Base-by-base conservation (phyloP, 208 protist genomes). In the Leishmania gerbilli region DNA sequence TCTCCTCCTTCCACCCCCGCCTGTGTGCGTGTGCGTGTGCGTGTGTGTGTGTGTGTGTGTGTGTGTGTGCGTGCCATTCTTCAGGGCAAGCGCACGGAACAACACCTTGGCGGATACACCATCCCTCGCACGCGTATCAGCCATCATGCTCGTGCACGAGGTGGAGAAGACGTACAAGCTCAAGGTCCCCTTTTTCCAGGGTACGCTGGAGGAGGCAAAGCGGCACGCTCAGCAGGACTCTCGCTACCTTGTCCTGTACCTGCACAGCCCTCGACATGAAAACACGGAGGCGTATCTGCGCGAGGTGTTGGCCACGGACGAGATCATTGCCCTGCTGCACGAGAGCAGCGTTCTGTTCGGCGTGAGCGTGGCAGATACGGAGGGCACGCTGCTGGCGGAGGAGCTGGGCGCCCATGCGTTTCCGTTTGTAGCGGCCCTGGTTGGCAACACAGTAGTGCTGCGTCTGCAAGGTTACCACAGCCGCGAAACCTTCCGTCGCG, bases 201-300 rank as follows among this genome's bases (percentile, higher is more conserved):
- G 92, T 51, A 89, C 87, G 24, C 77, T 96, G 47, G 87, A 91
- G 47, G 90, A 95, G 72, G 93, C 92, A 13, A 74, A 80, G 74
- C 83, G 84, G n/a, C 64, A 84, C 47, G 91, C 93, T 19, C 80
- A 92, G 75, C 68, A 83, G 17, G 77, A 80, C 21, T 86, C 77
- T 9, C 56, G 86, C 67, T 96, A 94, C 79, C 80, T 96, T 24
- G 76, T 97, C 24, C 67, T 97, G 7, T 97, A 96, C 76, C 81
- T 97, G 9, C 94, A 97, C 85, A 92, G 87, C 84, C 92, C 91
- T 27, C 89, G 76, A 3, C 92, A 97, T 78, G 92, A 95, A 69
- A 79, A 93, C 80, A 95, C 92, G 17, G 76, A 72, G 19, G 75
- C 21, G 11, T 97, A 96, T 79, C 37, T 97, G 42, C 86, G 71